A percentile compares a stretch with the other conserved stretches of the same genome.
These are phyloP conservation scores for Marasmius oreades DNA, from an alignment of 1,284 basidiomycete genomes.

Conservation along the genomic window DNA sequence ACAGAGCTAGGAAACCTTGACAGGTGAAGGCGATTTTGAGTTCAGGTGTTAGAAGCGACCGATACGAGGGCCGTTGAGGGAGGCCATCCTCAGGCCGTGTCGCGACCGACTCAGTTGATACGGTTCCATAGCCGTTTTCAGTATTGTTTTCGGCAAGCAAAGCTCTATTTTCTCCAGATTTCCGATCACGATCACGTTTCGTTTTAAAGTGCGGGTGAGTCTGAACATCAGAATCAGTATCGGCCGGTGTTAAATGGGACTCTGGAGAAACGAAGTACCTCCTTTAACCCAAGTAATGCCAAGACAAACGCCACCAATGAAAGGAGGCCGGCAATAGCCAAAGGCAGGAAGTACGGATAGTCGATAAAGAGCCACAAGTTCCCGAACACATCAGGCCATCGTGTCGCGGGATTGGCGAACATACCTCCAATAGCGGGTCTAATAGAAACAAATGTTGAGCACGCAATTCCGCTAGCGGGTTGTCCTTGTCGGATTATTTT, in stretches of 20 bases:
- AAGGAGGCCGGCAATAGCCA: constrained; percentile 23
- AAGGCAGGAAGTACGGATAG: constrained; percentile 32
- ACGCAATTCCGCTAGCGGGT: too few relatives aligned
- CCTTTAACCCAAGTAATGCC: constrained; percentile 27
- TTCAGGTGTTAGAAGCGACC: constrained; percentile 27
- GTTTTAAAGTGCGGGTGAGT: constrained; percentile 18
- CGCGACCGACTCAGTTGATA: not conserved
- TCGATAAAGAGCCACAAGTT: constrained; percentile 18
- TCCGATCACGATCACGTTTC: not conserved
- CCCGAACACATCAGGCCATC: constrained; percentile 23
- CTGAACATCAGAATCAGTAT: not conserved
- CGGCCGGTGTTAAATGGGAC: constrained; percentile 3
- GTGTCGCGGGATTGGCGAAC: constrained; percentile 24
- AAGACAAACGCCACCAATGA: constrained; percentile 23
- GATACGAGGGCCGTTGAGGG: constrained; percentile 23
- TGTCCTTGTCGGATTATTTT: not conserved
- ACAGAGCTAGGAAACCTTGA: constrained; percentile 30
- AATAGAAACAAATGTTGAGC: not conserved
- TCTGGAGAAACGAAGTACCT: constrained; percentile 19
- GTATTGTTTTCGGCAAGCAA: not conserved
- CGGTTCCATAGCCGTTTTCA: not conserved
- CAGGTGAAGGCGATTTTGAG: constrained; percentile 25
- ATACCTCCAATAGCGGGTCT: constrained; percentile 25
- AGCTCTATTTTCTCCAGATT: not conserved
- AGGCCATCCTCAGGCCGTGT: constrained; percentile 8